These are phyloP conservation scores for Tolypocladium paradoxum DNA, from an alignment of 2,329 filamentous ascomycete species.

Conservation along the genomic window DNA sequence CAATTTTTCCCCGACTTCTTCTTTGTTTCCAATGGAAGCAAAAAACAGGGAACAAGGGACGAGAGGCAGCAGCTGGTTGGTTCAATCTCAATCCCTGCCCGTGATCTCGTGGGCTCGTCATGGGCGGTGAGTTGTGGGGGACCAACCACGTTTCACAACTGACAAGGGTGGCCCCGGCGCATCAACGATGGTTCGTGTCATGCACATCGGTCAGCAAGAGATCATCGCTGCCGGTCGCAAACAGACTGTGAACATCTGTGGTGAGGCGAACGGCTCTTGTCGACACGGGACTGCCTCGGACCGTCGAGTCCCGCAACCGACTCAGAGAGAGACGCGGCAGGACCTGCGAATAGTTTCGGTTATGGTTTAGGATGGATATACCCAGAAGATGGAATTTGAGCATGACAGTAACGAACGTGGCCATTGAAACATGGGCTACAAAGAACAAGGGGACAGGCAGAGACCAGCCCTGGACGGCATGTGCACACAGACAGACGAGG, in stretches of 20 bases:
- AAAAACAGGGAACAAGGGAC: not conserved
- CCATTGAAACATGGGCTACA: not conserved
- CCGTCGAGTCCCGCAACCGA: not conserved
- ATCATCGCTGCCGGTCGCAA: not conserved
- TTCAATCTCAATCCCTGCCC: not conserved
- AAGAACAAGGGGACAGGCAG: not conserved
- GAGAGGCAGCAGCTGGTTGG: not conserved
- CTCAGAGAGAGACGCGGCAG: not conserved
- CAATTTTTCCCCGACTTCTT: not conserved
- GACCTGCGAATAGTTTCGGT: not conserved
- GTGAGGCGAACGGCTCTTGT: not conserved
- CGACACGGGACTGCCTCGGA: not conserved
- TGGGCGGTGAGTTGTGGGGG: not conserved
- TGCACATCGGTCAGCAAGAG: not conserved
- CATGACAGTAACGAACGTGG: not conserved
- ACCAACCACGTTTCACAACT: not conserved
- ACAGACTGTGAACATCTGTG: not conserved
- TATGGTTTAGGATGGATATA: not conserved
- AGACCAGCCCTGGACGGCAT: not conserved
- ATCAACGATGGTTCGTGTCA: not conserved
- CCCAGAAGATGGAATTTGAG: not conserved
- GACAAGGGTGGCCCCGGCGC: not conserved
- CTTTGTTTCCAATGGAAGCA: not conserved
- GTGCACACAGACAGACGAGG: not conserved
- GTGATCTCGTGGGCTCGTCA: not conserved